Evolutionary conservation across 257 asterid genomes (phyloP), one percentile per base, ranked within the genome.

Genomic region (Euphrasia confusa): DNA sequence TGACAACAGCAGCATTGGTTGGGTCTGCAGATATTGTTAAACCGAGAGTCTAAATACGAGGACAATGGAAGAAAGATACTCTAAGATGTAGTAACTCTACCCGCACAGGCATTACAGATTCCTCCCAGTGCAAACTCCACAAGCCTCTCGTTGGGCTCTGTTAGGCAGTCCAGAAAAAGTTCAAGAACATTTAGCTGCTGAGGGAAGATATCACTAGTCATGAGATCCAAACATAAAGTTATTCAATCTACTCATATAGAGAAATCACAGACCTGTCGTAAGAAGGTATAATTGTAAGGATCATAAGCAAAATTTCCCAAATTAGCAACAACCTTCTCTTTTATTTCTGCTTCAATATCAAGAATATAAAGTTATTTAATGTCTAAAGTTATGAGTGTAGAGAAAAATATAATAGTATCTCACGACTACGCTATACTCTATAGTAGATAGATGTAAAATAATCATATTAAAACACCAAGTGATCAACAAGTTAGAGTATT

Each of bases 121-220:
- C 98, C 97, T 54, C 97, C 98, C 27, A 80, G 61, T 64, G 97
- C 95, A 79, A 92, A 89, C 72, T 92, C 97, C 70, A 89, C 85
- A 57, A 89, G 95, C 78, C 72, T 84, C 82, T 89, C 97, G 52
- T 75, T 91, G 21, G 95, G 88, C 80, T 91, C 98, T 1, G 95
- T 88, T 63, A 88, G 63, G 81, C 96, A 88, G 85, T 91, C 98
- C 58, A 91, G 78, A 66, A 91, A 91, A 68, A 86, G 96, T 75
- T 91, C 98, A 77, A 91, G 73, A 54, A 86, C 84, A 71, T 91
- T 89, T 65, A 92, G 93, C 97, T 89, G 95, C 77, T 65, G 32
- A 60, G 24, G 40, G 69, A 50, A 40, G 27, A 47, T 18, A 7
- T 2, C 12, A 54, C 28, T 15, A 54, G 50, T 75, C 37, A 64